These are phyloP conservation scores for Agaricus bisporus DNA, from an alignment of 768 basidiomycete genomes.

Conservation along the genomic window DNA sequence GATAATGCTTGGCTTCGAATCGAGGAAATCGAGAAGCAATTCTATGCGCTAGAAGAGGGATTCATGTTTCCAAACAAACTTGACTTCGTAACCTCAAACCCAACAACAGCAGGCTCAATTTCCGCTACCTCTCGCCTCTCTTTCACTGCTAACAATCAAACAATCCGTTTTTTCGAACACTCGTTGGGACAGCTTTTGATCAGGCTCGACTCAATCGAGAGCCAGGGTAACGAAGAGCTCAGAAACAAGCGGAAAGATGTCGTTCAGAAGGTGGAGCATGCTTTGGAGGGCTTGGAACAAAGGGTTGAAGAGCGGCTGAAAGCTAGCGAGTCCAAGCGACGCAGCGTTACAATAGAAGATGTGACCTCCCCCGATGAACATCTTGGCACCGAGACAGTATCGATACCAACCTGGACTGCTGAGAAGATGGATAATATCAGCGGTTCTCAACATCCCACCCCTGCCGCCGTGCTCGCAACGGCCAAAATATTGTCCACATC, in stretches of 20 bases:
- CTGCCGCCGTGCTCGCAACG: too few relatives aligned
- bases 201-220: slow-evolving; percentile 55
- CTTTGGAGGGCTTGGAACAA: slow-evolving; percentile 45
- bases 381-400: neutral
- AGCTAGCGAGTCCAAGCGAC: slow-evolving; percentile 18
- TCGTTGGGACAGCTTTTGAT: slow-evolving; percentile 49
- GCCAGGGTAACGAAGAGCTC: slow-evolving; percentile 50
- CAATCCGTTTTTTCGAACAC: slow-evolving; percentile 58
- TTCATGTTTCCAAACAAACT: slow-evolving; percentile 34
- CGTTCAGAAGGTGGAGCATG: slow-evolving; percentile 50
- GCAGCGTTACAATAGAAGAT: slow-evolving; percentile 1
- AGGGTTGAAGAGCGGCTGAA: slow-evolving; percentile 39
- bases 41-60: slow-evolving; percentile 28
- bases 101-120: slow-evolving; percentile 14
- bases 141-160: slow-evolving; percentile 52
- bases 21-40: slow-evolving; percentile 33
- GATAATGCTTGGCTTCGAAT: slow-evolving; percentile 32
- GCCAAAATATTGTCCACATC: too few relatives aligned
- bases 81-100: slow-evolving; percentile 33
- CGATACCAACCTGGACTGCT: too few relatives aligned
- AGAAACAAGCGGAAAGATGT: slow-evolving; percentile 46
- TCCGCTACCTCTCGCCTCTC: slow-evolving; percentile 35
- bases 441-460: too few relatives aligned
- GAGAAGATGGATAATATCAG: too few relatives aligned
- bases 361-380: slow-evolving; percentile 3